Evolutionary conservation across 2,329 filamentous ascomycete species (phyloP).

Genomic region (Claviceps africana): DNA sequence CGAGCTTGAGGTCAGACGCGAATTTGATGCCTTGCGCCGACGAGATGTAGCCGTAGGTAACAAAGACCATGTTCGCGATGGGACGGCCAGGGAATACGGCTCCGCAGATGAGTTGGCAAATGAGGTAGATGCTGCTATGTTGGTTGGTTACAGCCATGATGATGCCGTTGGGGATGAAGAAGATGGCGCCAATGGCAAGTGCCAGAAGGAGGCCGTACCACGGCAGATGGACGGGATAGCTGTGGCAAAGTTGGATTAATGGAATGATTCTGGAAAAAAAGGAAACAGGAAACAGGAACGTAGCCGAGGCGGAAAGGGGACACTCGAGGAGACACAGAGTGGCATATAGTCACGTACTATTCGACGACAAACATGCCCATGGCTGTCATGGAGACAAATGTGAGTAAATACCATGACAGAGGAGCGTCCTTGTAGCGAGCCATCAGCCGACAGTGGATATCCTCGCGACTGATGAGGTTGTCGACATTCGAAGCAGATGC

Average conservation of each 20-base stretch:
- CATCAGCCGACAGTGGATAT: constrained; percentile 79
- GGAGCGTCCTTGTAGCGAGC: constrained; percentile 69
- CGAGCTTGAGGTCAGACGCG: constrained; percentile 72
- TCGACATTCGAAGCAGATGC: constrained; percentile 30
- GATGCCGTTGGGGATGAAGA: constrained; percentile 84
- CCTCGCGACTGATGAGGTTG: constrained; percentile 54
- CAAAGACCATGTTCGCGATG: constrained; percentile 87
- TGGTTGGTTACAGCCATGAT: constrained; percentile 90
- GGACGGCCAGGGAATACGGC: constrained; percentile 71
- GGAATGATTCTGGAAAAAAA: background rate
- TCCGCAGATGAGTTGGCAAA: constrained; percentile 75
- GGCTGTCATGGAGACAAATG: constrained; percentile 60
- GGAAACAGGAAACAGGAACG: background rate
- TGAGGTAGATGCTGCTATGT: constrained; percentile 73
- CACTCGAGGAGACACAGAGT: background rate
- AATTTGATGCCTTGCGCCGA: constrained; percentile 84
- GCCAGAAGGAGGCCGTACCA: constrained; percentile 79
- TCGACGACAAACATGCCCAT: constrained; percentile 76
- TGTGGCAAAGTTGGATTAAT: constrained; percentile 14
- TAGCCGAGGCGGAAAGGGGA: too few species aligned
- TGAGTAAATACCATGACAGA: constrained; percentile 65
- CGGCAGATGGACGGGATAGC: constrained; percentile 66
- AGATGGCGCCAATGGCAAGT: constrained; percentile 60
- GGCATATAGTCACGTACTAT: constrained; percentile 34
- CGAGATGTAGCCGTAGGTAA: constrained; percentile 81